Percentiles rank a stretch among this genome's conserved stretches.
Conservation (phyloP, 1,284 basidiomycete species). For the Microbotryum intermedium region DNA sequence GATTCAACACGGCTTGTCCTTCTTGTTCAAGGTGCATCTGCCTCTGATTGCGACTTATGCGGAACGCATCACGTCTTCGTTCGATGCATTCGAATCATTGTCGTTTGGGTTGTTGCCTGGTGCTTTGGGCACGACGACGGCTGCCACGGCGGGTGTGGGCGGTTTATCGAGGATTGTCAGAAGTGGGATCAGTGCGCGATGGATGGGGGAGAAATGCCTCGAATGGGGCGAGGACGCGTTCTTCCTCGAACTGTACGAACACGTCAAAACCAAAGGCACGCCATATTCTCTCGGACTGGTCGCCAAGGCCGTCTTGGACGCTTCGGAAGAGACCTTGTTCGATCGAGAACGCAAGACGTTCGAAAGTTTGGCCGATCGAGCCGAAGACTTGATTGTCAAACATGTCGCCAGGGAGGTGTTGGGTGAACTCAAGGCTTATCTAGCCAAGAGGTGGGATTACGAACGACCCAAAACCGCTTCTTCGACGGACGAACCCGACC, state of each 20-base stretch:
- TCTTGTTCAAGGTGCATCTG: slow-evolving; percentile 74
- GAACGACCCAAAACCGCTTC: neutral
- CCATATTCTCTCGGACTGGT: slow-evolving; percentile 44
- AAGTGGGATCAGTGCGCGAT: slow-evolving; percentile 67
- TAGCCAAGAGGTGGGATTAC: slow-evolving; percentile 42
- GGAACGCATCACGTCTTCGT: slow-evolving; percentile 64
- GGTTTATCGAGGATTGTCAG: slow-evolving; percentile 74
- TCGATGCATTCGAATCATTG: slow-evolving; percentile 87
- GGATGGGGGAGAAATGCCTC: slow-evolving; percentile 57
- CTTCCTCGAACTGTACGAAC: slow-evolving; percentile 76
- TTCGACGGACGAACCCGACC: neutral
- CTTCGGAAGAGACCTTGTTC: slow-evolving; percentile 40
- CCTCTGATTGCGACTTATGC: slow-evolving; percentile 73
- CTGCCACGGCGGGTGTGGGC: slow-evolving; percentile 57
- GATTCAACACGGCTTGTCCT: slow-evolving; percentile 63
- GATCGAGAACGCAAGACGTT: slow-evolving; percentile 46
- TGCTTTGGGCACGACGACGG: slow-evolving; percentile 72
- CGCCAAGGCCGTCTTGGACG: slow-evolving; percentile 31
- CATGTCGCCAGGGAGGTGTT: slow-evolving; percentile 73
- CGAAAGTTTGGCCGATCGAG: slow-evolving; percentile 52
- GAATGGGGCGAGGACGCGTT: slow-evolving; percentile 84
- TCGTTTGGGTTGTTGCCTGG: slow-evolving; percentile 78
- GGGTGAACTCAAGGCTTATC: slow-evolving; percentile 59
- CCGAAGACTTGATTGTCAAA: slow-evolving; percentile 74
- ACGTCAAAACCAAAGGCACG: slow-evolving; percentile 53